Evolutionary conservation across 495 filamentous ascomycete species (phyloP).

Genomic region (Penicillium antarcticum): DNA sequence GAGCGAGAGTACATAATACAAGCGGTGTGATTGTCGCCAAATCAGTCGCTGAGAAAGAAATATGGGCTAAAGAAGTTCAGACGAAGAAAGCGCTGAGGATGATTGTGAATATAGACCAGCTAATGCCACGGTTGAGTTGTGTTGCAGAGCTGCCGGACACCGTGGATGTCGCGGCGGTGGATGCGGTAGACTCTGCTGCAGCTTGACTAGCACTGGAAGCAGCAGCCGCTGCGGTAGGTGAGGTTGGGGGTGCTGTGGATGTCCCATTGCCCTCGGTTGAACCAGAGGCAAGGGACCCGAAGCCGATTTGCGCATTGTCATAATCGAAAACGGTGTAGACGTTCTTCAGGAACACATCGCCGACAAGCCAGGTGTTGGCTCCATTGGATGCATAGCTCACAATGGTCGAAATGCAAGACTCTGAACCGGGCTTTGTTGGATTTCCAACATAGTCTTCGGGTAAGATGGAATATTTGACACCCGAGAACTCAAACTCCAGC

Average conservation of each 20-base stretch:
- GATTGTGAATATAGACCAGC: conserved; percentile 10
- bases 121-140: conserved; percentile 6
- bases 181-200: neutral
- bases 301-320: conserved; percentile 44
- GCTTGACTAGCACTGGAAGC: conserved; percentile 1
- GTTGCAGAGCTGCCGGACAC: conserved; percentile 9
- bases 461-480: conserved; percentile 59
- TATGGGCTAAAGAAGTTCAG: conserved; percentile 1
- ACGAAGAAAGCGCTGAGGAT: conserved; percentile 10
- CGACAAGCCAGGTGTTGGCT: conserved; percentile 65
- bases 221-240: conserved; percentile 7
- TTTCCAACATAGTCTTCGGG: conserved; percentile 66
- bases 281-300: conserved; percentile 24
- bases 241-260: conserved; percentile 9
- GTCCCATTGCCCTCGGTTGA: conserved; percentile 14
- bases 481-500: conserved; percentile 53
- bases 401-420: conserved; percentile 64
- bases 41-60: conserved; percentile 3
- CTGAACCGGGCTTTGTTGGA: conserved; percentile 23
- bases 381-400: conserved; percentile 45
- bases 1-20: neutral
- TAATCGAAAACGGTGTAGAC: conserved; percentile 85
- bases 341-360: conserved; percentile 84
- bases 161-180: neutral
- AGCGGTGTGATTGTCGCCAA: conserved; percentile 1